Conservation (phyloP, 805 yeast species). For the Ogataea ramenticola region DNA sequence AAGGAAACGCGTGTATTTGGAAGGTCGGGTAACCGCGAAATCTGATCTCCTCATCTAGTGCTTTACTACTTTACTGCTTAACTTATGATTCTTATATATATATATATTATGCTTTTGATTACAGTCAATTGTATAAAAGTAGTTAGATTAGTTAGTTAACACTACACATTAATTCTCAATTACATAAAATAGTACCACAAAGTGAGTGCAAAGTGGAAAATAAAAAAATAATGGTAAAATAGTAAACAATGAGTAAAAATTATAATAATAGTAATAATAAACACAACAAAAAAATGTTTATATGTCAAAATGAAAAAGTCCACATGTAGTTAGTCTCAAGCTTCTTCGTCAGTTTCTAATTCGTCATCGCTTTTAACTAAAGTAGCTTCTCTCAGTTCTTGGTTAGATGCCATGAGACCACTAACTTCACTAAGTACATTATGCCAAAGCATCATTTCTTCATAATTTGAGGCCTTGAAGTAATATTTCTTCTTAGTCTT, state of each 20-base stretch:
- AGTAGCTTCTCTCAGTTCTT: slow-evolving; percentile 2
- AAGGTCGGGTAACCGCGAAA: background rate
- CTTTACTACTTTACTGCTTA: background rate
- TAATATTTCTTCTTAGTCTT: slow-evolving; percentile 23
- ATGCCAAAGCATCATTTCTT: slow-evolving; percentile 41
- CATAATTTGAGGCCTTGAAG: slow-evolving; percentile 36
- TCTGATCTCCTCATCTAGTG: background rate
- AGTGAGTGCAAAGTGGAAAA: too few relatives aligned
- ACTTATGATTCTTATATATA: background rate
- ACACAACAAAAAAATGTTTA: background rate
- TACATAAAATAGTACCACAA: too few relatives aligned
- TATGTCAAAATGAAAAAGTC: background rate
- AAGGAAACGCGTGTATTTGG: background rate
- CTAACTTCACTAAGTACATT: slow-evolving; percentile 26
- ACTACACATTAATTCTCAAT: too few relatives aligned
- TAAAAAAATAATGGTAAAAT: too few relatives aligned
- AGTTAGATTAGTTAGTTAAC: too few relatives aligned
- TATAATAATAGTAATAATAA: background rate
- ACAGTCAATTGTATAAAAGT: too few relatives aligned
- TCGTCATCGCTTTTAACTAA: slow-evolving; percentile 2
- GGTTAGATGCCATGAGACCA: slow-evolving; percentile 12
- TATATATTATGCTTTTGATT: too few relatives aligned
- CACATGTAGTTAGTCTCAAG: too few relatives aligned
- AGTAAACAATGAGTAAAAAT: too few relatives aligned
- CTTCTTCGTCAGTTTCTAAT: background rate